Conservation (phyloP, 805 yeast genomes). For the Metschnikowia picachoensis region DNA sequence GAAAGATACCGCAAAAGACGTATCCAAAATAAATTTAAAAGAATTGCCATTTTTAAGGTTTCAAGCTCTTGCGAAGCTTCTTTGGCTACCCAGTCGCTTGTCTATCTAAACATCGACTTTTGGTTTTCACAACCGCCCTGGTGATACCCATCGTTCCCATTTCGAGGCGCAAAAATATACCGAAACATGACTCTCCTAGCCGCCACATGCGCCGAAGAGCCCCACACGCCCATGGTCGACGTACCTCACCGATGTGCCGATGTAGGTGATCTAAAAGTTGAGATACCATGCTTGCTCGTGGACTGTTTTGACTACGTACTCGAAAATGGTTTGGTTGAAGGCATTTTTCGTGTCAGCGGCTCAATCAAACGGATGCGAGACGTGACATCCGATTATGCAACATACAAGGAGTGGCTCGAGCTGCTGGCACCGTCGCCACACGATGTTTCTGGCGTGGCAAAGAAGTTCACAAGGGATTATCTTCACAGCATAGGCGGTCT, state of each 20-base stretch:
- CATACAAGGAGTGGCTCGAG: constrained; percentile 20
- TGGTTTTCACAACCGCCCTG: too few relatives aligned
- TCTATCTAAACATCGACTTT: too few relatives aligned
- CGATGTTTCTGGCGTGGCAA: constrained; percentile 28
- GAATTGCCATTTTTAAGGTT: too few relatives aligned
- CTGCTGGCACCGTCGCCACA: constrained; percentile 17
- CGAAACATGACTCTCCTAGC: too few relatives aligned
- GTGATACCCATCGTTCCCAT: too few relatives aligned
- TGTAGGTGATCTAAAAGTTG: constrained; percentile 3
- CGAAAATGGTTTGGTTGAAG: constrained; percentile 21
- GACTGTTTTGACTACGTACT: constrained; percentile 21
- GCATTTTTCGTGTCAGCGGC: constrained; percentile 31
- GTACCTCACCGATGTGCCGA: constrained; percentile 2
- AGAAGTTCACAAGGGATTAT: constrained; percentile 20
- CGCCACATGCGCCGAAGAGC: too few relatives aligned
- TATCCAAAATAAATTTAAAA: too few relatives aligned
- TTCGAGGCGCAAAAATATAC: too few relatives aligned
- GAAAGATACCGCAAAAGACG: background rate
- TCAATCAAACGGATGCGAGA: constrained; percentile 23
- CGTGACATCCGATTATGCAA: constrained; percentile 19
- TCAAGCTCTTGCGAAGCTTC: too few relatives aligned
- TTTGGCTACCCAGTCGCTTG: too few relatives aligned
- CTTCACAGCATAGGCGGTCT: constrained; percentile 14
- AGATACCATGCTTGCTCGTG: constrained; percentile 15
- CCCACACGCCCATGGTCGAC: background rate